Base-by-base conservation (phyloP, 352 stramenopile genomes). In the Phytophthora constricta region DNA sequence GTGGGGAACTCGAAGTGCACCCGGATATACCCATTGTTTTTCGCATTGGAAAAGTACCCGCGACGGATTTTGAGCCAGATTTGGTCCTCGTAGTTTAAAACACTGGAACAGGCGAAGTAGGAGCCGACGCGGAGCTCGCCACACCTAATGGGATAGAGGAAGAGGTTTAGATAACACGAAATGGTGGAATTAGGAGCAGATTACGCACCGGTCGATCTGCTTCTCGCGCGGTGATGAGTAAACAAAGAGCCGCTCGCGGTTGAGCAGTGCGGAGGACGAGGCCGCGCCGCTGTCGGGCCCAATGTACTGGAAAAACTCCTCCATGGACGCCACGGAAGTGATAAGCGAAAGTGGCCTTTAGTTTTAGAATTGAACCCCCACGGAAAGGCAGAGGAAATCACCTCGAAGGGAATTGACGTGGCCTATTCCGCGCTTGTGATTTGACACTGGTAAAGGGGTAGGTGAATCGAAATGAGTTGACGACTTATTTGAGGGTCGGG, bases 11-110 rank as follows among this genome's bases (percentile, higher is more conserved):
- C 80, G 4, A 89, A 79, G 27, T 84, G 65, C 17, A 90, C 85
- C 25, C 85, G 85, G 25, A 93, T 68, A 69, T 90, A 93, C 13
- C 86, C 86, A 65, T 86, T 90, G 51, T 79, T 76, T 50, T 80
- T 77, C 37, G 80, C 75, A 47, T 88, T 93, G 25, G 86, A 92
- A 59, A 93, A 93, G 49, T 79, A 77, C 27, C 86, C 86, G 41
- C 82, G 86, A 27, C 82, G 86, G 70, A 92, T 91, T 58, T 92
- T 87, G 58, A 93, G 79, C 86, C 86, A 93, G 61, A 82, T 76
- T 48, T 90, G 72, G 60, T 87, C 59, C 3, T 82, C 79, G 39
- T 86, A 86, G 41, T 78, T 85, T 0, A 76, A 58, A 9, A 90
- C 49, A 34, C 71, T 59, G 4, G 78, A 87, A 58, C 82, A 91